Evolutionary conservation across 2,329 filamentous ascomycete genomes (phyloP).

Genomic region (Paecilomyces sp.): DNA sequence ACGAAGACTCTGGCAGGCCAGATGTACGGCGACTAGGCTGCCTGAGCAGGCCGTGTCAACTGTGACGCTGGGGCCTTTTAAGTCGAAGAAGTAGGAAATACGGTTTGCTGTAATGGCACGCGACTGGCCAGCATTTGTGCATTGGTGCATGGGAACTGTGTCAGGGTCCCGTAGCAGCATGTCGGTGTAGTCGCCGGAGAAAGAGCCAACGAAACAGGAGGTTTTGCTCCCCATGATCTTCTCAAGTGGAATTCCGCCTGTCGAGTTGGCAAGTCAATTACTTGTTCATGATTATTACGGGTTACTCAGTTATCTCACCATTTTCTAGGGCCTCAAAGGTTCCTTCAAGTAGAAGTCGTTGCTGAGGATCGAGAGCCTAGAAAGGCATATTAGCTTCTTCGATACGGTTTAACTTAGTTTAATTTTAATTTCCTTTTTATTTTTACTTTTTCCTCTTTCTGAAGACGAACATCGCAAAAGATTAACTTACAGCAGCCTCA

Average conservation of each 20-base stretch:
- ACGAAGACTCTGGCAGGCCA: constrained; percentile 12
- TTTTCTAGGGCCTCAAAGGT: constrained; percentile 4
- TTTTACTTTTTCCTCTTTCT: too few species aligned
- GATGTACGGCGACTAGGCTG: constrained; percentile 12
- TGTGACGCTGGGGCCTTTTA: constrained; percentile 13
- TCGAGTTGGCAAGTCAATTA: too few species aligned
- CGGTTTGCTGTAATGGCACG: constrained; percentile 12
- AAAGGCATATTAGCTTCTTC: too few species aligned
- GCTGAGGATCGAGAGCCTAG: constrained; percentile 4
- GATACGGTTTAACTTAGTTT: too few species aligned
- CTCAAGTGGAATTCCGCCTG: background rate
- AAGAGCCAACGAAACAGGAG: background rate
- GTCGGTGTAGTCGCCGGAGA: constrained; percentile 11
- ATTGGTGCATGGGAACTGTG: constrained; percentile 7
- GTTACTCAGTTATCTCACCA: background rate
- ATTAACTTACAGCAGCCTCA: background rate
- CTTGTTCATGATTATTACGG: too few species aligned
- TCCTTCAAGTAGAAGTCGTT: constrained; percentile 7
- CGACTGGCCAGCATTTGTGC: constrained; percentile 2
- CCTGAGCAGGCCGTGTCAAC: constrained; percentile 15
- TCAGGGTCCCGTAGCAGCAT: constrained; percentile 13
- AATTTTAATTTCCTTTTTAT: too few species aligned
- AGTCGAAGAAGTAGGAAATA: constrained; percentile 16
- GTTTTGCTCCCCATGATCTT: background rate
- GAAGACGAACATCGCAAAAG: too few species aligned